Base-by-base conservation (phyloP, 768 basidiomycete genomes). In the Podaxis pistillaris region DNA sequence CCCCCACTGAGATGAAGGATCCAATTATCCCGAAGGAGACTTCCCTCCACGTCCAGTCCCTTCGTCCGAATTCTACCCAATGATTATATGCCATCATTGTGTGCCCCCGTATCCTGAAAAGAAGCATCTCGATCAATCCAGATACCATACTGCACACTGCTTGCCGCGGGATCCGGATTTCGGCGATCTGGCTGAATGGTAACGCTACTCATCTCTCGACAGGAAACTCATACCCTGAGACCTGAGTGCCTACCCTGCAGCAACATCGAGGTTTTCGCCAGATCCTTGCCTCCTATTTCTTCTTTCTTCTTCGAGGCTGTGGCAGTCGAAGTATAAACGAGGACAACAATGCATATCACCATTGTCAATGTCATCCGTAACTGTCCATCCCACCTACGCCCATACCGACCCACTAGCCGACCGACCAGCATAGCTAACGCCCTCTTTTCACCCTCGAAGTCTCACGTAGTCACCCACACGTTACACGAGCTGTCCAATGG, bases 1-100 rank as follows among this genome's bases (percentile, higher is more conserved):
- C 13, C 44, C 11, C 5, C 58, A 40, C 22, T 49, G 47, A 59
- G 15, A 24, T 17, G 2, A 60, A 28, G 37, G 49, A 13, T n/a
- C 41, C 30, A 60, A 24, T 40, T 61, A 44, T 47, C 52, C 52
- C 38, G 52, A 61, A 41, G 52, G 52, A 55, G 60, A 55, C 44
- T 7, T 12, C 19, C 47, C 30, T 44, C 41, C 24, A 46, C 44
- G 19, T 46, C 49, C 12, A 22, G 19, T 15, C 30, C 57, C 11
- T 37, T 58, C 47, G 13, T 50, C 30, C 46, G 57, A 50, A 58
- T 50, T 49, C 8, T 33, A 46, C 19, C 44, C 17, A 36, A 19
- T 33, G 24, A 26, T 47, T 36, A 9, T 26, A 37, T 49, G 19
- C 46, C 57, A 36, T 49, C 57, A 47, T 37, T n/a, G 13, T 41